Evolutionary conservation across 2,329 filamentous ascomycete species (phyloP).

Genomic region (Pezicula neosporulosa): DNA sequence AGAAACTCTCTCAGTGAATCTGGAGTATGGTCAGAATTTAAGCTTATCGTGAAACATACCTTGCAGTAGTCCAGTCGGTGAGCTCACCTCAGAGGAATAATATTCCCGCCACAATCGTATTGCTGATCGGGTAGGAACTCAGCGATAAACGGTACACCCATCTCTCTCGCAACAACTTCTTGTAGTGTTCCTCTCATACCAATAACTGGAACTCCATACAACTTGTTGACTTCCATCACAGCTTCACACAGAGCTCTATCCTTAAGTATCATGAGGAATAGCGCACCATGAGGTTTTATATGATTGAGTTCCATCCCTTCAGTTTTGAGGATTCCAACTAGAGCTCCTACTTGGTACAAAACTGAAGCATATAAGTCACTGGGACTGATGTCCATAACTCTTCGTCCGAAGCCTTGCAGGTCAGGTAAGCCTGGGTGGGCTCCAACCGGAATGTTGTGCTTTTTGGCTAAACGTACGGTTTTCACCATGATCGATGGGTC

Average conservation of each 20-base stretch:
- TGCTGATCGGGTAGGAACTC: not conserved
- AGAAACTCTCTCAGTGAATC: too few relatives aligned
- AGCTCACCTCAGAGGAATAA: not conserved
- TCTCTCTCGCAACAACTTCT: not conserved
- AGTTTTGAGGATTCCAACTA: constrained; percentile 54
- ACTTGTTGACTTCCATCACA: constrained; percentile 23
- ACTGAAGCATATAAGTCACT: constrained; percentile 55
- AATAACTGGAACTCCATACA: constrained; percentile 14
- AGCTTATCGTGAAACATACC: too few relatives aligned
- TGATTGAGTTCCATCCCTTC: constrained; percentile 55
- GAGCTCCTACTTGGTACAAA: constrained; percentile 60
- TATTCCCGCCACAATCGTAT: not conserved
- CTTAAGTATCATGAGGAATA: constrained; percentile 40
- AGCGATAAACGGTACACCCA: not conserved
- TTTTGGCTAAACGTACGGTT: constrained; percentile 55
- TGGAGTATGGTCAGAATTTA: too few relatives aligned
- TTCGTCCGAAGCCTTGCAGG: constrained; percentile 60
- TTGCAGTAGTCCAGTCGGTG: too few relatives aligned
- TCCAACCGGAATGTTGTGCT: constrained; percentile 52
- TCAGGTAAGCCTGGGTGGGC: constrained; percentile 64
- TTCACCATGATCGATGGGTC: constrained; percentile 61
- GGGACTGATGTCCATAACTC: constrained; percentile 55
- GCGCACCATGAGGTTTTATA: constrained; percentile 59
- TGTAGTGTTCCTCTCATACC: not conserved
- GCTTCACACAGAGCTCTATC: constrained; percentile 16